Evolutionary conservation across 305 asterid species (phyloP).

Genomic region (Nicotiana rustica): DNA sequence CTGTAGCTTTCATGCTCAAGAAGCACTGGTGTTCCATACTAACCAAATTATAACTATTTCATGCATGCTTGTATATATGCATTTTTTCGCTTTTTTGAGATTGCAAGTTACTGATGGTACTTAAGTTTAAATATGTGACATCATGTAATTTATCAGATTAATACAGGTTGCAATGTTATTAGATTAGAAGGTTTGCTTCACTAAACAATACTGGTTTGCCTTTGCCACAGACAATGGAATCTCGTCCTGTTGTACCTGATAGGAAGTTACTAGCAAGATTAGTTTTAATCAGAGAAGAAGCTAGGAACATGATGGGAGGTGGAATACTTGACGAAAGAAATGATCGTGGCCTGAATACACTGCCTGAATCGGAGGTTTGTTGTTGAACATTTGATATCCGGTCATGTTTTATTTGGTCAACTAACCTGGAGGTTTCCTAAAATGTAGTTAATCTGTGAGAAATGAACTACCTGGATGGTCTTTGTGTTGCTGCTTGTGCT

Average conservation of each 20-base stretch:
- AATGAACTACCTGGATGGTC: conserved; percentile 25
- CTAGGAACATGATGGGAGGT: conserved; percentile 97
- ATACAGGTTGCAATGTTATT: not conserved
- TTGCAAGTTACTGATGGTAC: not conserved
- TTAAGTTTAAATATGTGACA: not conserved
- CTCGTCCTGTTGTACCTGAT: conserved; percentile 80
- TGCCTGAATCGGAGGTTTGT: conserved; percentile 91
- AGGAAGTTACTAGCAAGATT: conserved; percentile 95
- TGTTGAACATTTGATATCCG: conserved; percentile 36
- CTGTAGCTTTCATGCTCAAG: conserved; percentile 23
- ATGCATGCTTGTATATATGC: conserved; percentile 26
- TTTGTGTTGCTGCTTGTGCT: conserved; percentile 19
- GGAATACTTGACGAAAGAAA: conserved; percentile 95
- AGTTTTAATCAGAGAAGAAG: conserved; percentile 95
- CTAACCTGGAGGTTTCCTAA: not conserved
- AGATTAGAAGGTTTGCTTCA: conserved; percentile 3
- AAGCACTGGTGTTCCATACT: not conserved
- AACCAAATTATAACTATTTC: conserved; percentile 1
- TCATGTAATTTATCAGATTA: conserved; percentile 24
- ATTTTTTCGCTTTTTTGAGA: not conserved
- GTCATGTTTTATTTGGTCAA: conserved; percentile 1
- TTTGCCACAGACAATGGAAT: conserved; percentile 78
- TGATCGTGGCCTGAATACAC: conserved; percentile 81
- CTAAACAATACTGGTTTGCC: conserved; percentile 30
- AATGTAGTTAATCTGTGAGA: not conserved